phyloP scores from a whole-genome alignment of 768 basidiomycete genomes.

The Pisolithus tinctorius region DNA sequence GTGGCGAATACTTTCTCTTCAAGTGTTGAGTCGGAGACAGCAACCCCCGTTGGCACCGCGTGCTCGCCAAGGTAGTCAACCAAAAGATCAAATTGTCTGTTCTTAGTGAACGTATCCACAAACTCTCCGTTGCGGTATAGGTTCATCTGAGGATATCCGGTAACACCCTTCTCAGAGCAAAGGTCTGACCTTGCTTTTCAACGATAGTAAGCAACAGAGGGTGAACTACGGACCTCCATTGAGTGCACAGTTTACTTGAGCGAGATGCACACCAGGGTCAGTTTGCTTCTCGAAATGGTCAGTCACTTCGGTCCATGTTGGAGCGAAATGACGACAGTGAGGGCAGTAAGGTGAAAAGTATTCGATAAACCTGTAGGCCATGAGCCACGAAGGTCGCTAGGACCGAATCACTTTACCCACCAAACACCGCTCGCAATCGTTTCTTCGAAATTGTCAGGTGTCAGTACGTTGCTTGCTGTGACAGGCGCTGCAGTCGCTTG shows the following conservation, averaged over 20 bases:
- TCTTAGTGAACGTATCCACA: constrained; percentile 48
- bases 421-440: constrained; percentile 54
- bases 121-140: constrained; percentile 64
- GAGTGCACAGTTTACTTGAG: constrained; percentile 75
- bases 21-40: constrained; percentile 3
- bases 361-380: constrained; percentile 58
- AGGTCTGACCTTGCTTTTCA: constrained; percentile 47
- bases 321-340: constrained; percentile 74
- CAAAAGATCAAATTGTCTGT: constrained; percentile 49
- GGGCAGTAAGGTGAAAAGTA: constrained; percentile 82
- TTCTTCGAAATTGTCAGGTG: constrained; percentile 51
- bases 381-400: neutral
- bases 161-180: constrained; percentile 61
- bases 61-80: constrained; percentile 49
- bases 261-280: constrained; percentile 46
- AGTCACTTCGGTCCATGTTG: constrained; percentile 74
- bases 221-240: constrained; percentile 55
- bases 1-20: constrained; percentile 3
- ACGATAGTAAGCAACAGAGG: neutral
- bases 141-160: constrained; percentile 70
- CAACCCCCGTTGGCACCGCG: constrained; percentile 19
- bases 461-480: constrained; percentile 33
- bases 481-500: constrained; percentile 30
- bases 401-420: constrained; percentile 25
- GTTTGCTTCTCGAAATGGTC: constrained; percentile 40